Base-by-base conservation (phyloP, 768 basidiomycete genomes). In the Flagelloscypha sp. region DNA sequence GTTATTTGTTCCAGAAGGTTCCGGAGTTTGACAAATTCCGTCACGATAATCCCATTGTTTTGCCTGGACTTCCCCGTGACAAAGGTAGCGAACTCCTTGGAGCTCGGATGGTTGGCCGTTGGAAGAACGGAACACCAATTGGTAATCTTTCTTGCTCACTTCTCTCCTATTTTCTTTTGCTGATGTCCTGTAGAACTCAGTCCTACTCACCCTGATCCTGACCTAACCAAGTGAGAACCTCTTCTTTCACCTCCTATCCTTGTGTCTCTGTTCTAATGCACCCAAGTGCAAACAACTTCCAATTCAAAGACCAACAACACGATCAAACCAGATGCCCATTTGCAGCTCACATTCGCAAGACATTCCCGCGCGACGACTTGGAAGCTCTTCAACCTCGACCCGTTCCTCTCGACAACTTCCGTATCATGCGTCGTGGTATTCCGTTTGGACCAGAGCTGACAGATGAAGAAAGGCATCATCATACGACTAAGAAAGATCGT, bases 361-460 rank as follows among this genome's bases (percentile, higher is more conserved):
- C 63, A 8, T 55, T 54, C 40, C 70, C 69, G 23, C 63, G 71
- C 13, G 59, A 62, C 19, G 66, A 68, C 37, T 55, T 69, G 13
- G 45, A 57, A 33, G 41, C 20, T 22, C n/a, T 24, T 9, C 4
- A 18, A 2, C 10, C 6, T 8, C 19, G 20, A 9, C 11, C 6
- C 11, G 20, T n/a, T n/a, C 9, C 41, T 4, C 37, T 43, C 9
- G 38, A 47, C 22, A 40, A 24, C 16, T 39, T 46, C 15, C 62
- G 66, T 27, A 72, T 73, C 43, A 58, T 65, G 44, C 65, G 72
- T 23, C 59, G 68, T 19, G 66, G 71, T 16, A 57, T 71, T 28
- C 68, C 66, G 31, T 76, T 69, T 45, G 73, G 73, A 1, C 68
- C 72, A 15, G 71, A 72, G 48, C 53, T 71, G 10, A 66, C 68